Percentiles rank a stretch among this genome's conserved stretches.
These are phyloP conservation scores for Malus hybrid DNA, from an alignment of 331 rosid genomes.

Conservation along the genomic window DNA sequence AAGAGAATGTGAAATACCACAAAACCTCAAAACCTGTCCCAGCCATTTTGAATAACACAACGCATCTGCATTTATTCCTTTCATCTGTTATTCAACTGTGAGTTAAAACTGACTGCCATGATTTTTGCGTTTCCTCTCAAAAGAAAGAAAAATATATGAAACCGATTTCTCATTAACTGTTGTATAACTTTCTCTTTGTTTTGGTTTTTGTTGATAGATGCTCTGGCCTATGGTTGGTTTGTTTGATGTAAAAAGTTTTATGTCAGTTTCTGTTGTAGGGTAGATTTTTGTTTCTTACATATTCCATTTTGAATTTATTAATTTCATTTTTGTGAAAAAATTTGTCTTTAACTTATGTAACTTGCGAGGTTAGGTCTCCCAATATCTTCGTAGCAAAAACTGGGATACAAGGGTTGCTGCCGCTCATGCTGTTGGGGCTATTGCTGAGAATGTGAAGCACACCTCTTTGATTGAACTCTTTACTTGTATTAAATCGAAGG, in stretches of 20 bases:
- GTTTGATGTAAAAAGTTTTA: background rate
- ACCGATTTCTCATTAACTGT: background rate
- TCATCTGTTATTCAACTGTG: background rate
- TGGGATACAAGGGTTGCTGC: constrained; percentile 99
- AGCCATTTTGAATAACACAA: background rate
- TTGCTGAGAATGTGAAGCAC: constrained; percentile 91
- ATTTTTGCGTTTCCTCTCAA: background rate
- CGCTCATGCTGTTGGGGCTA: constrained; percentile 93
- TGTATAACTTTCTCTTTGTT: background rate
- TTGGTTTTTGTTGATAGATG: background rate
- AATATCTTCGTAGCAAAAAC: constrained; percentile 68
- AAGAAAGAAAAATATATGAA: background rate
- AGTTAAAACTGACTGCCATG: background rate
- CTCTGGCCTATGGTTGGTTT: background rate
- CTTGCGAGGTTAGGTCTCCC: constrained; percentile 58
- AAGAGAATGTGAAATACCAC: background rate
- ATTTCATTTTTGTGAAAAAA: background rate
- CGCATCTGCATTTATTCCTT: background rate
- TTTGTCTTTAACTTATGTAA: constrained; percentile 1
- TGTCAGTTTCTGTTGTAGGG: background rate
- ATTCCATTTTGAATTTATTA: background rate
- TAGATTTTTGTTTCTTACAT: background rate
- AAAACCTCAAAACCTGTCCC: background rate
- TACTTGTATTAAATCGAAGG: constrained; percentile 48
- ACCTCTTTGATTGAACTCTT: constrained; percentile 54